Evolutionary conservation across 139 green algal genomes (phyloP).

Genomic region (Closterium sp.): DNA sequence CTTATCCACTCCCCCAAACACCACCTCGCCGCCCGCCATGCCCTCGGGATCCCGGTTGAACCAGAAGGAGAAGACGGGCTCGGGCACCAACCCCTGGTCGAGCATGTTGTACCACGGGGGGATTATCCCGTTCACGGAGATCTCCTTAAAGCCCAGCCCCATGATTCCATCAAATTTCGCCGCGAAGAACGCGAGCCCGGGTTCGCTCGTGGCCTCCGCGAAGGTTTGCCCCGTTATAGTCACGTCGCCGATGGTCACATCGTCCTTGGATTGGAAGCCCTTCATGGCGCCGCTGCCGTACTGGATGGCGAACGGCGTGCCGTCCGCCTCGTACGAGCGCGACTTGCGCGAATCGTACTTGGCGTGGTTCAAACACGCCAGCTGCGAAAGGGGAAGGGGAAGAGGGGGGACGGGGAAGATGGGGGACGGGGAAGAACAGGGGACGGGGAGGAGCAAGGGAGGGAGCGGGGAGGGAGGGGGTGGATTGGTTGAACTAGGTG

Average conservation of each 20-base stretch:
- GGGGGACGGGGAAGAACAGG: neutral
- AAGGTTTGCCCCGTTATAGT: constrained; percentile 66
- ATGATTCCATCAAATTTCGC: constrained; percentile 98
- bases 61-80: constrained; percentile 97
- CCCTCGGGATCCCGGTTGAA: constrained; percentile 76
- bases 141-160: constrained; percentile 91
- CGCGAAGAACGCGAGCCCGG: constrained; percentile 89
- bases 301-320: constrained; percentile 90
- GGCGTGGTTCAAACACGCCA: neutral
- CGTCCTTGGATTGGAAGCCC: constrained; percentile 86
- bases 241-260: constrained; percentile 72
- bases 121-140: constrained; percentile 73
- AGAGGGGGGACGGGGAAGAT: constrained; percentile 5
- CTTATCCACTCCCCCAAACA: constrained; percentile 88
- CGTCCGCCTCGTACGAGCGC: constrained; percentile 64
- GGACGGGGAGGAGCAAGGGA: neutral
- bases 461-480: neutral
- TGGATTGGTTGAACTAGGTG: too few relatives aligned
- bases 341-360: constrained; percentile 63
- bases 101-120: constrained; percentile 83
- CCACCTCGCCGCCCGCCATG: constrained; percentile 81
- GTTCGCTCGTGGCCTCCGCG: constrained; percentile 72
- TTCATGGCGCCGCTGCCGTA: constrained; percentile 90
- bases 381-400: neutral
- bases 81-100: constrained; percentile 71